Percentiles rank a stretch among this genome's conserved stretches.
Evolutionary conservation across 2,329 filamentous ascomycete genomes (phyloP).

Genomic region (Fusarium pseudocircinatum): DNA sequence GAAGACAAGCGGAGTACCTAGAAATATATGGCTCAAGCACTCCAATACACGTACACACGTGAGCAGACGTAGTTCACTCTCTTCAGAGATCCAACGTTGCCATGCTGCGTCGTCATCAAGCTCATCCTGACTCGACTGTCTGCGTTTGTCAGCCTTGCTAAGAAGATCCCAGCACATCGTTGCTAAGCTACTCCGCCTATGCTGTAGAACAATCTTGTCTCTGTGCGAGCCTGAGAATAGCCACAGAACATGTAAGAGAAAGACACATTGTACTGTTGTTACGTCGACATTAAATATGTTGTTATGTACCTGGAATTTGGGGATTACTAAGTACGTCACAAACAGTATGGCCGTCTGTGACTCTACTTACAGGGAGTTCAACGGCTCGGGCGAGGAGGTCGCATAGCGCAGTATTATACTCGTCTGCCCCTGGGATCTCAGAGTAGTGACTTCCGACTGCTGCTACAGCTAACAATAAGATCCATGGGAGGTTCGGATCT

Average conservation of each 20-base stretch:
- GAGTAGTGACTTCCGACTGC: not conserved
- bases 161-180: not conserved
- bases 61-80: not conserved
- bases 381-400: not conserved
- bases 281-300: not conserved
- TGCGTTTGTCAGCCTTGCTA: not conserved
- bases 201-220: not conserved
- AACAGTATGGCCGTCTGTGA: not conserved
- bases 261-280: not conserved
- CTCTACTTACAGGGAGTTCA: not conserved
- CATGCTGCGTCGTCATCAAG: fast-evolving
- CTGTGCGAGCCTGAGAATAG: not conserved
- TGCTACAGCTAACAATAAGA: fast-evolving
- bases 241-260: not conserved
- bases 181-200: not conserved
- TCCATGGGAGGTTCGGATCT: fast-evolving
- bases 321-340: not conserved
- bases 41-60: not conserved
- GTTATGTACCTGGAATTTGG: not conserved
- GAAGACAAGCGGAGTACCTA: not conserved
- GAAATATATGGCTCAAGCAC: not conserved
- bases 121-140: not conserved
- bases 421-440: fast-evolving
- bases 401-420: fast-evolving
- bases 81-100: fast-evolving